Evolutionary conservation across 2,329 filamentous ascomycete genomes (phyloP), one percentile per base, ranked within the genome.

Genomic region (Colletotrichum karsti): DNA sequence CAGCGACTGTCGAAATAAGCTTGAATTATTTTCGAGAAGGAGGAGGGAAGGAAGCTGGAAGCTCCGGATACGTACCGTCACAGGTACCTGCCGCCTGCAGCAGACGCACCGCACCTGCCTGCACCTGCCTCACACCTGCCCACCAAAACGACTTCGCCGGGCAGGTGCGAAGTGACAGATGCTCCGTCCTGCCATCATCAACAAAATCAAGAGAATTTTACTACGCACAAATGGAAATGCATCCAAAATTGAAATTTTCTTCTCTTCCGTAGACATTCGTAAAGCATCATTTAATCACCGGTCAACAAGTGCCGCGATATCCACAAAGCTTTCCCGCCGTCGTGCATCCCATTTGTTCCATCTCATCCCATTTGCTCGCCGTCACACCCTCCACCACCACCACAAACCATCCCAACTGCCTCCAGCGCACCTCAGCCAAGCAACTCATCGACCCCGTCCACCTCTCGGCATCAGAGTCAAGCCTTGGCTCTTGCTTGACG

Each of bases 1-100:
- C 58, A 63, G 58, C 51, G 51, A 69, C 57, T 69, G 67, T 69
- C 37, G 67, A 69, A 69, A 69, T 69, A 69, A 68, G 67, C 67
- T 69, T 69, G 67, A 68, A 53, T 58, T 64, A 7, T 58, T 62
- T 67, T 67, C 58, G 63, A 67, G 63, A 67, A 63, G 63, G 35
- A 54, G 56, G 41, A 61, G 33, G 61, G 55, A 60, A 51, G 54
- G 35, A 30, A 28, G 22, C n/a, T 22, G 30, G n/a, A 37, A 18
- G 59, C 28, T 30, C 33, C 26, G 18, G 37, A 30, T 37, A 56
- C n/a, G 28, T 56, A 18, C 54, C 46, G 15, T 5, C 22, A 30
- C 30, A 56, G 13, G 28, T 56, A 18, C 54, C 46, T 26, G 7
- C 22, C 8, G n/a, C 44, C 44, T 24, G 24, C 46, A 13, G 33